These are phyloP conservation scores for Pulicaria dysenterica DNA, from an alignment of 129 eudicot species.

Conservation along the genomic window DNA sequence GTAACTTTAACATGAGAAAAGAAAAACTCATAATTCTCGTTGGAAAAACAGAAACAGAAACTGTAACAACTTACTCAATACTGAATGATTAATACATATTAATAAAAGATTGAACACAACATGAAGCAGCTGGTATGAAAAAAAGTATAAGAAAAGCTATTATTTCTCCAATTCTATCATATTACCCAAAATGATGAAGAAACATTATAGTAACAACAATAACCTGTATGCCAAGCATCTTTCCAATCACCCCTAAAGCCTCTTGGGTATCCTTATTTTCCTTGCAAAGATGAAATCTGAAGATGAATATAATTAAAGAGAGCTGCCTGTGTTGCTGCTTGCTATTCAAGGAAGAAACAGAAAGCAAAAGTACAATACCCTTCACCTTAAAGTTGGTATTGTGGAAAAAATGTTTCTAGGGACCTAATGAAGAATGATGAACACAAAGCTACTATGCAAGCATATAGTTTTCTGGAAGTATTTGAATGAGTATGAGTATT, in stretches of 20 bases:
- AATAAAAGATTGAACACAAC: not conserved
- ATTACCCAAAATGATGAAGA: not conserved
- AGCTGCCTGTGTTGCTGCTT: not conserved
- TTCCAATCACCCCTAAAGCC: slow-evolving; percentile 81
- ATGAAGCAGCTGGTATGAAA: not conserved
- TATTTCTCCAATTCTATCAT: slow-evolving; percentile 6
- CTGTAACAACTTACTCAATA: slow-evolving; percentile 9
- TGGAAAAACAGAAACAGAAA: not conserved
- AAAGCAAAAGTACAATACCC: not conserved
- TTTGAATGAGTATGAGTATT: not conserved
- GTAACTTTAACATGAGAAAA: not conserved
- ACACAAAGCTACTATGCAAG: not conserved
- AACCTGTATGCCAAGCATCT: slow-evolving; percentile 99
- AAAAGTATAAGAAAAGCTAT: slow-evolving; percentile 2
- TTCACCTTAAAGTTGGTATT: too few species aligned
- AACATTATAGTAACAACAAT: slow-evolving; percentile 12
- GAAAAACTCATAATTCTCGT: not conserved
- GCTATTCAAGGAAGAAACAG: slow-evolving; percentile 7
- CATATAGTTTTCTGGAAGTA: not conserved
- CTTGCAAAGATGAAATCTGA: slow-evolving; percentile 96
- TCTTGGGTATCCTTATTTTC: slow-evolving; percentile 99
- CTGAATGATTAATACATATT: slow-evolving; percentile 1
- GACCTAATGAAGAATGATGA: not conserved
- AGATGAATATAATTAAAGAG: slow-evolving; percentile 8
- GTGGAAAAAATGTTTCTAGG: not conserved